A percentile compares a stretch with the other conserved stretches of the same genome.
Conservation (phyloP, 1,284 basidiomycete genomes). For the Malassezia yamatoensis region DNA sequence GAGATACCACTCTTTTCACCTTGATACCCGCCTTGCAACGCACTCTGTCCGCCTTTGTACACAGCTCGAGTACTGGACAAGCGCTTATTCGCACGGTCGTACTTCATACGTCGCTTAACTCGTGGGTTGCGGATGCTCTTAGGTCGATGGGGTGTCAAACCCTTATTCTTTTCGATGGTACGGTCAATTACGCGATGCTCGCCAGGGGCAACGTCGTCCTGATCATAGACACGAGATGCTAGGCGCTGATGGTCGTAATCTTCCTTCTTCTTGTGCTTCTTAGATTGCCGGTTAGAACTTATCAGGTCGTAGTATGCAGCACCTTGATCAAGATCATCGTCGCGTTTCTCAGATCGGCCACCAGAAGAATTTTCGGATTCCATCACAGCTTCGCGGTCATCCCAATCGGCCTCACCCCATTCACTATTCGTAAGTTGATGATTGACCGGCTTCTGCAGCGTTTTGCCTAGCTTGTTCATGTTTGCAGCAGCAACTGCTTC, state of each 20-base stretch:
- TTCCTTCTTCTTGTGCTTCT: conserved; percentile 33
- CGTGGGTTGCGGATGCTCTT: conserved; percentile 44
- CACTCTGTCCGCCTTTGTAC: conserved; percentile 45
- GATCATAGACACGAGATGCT: conserved; percentile 30
- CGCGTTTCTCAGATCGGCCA: conserved; percentile 14
- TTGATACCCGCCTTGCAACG: conserved; percentile 40
- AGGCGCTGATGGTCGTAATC: conserved; percentile 38
- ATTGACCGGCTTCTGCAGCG: conserved; percentile 20
- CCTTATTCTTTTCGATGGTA: conserved; percentile 46
- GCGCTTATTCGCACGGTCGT: conserved; percentile 46
- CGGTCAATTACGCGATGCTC: conserved; percentile 42
- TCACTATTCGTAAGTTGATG: conserved; percentile 23
- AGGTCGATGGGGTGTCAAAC: conserved; percentile 37
- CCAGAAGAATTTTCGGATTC: conserved; percentile 13
- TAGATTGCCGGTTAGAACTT: conserved; percentile 22
- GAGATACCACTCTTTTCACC: conserved; percentile 46
- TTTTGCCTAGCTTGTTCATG: conserved; percentile 27
- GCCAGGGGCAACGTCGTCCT: conserved; percentile 32
- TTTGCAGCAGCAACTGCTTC: conserved; percentile 37
- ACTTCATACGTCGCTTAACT: conserved; percentile 45
- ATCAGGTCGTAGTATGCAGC: conserved; percentile 45
- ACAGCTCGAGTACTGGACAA: conserved; percentile 36
- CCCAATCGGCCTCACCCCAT: conserved; percentile 39
- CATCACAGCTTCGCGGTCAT: conserved; percentile 41
- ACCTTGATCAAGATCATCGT: conserved; percentile 22